Evolutionary conservation across 164 flowering plant species (phyloP), one percentile per base, ranked within the genome.

Genomic region (Dillenia suffruticosa): DNA sequence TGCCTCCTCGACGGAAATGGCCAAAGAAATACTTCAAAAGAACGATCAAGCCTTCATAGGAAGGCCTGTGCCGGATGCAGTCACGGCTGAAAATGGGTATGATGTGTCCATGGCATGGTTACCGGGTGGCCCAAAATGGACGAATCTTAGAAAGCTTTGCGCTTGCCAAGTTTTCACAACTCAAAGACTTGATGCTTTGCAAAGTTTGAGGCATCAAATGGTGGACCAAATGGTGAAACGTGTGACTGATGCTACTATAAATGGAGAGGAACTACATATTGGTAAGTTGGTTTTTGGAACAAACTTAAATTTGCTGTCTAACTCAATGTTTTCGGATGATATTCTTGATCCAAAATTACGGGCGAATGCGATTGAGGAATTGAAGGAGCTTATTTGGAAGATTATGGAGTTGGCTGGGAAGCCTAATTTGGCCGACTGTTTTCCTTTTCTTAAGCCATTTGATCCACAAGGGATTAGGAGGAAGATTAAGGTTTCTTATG

Each of bases 11-110:
- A 44, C 68, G 2, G 56, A 58, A 9, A 48, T 64, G 60, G 72
- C 68, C 5, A 54, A 44, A 54, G 70, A 73, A 40, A 53, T 68
- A 16, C 61, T 69, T n/a, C 76, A 61, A 14, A 65, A 51, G 44
- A 17, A 68, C 9, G 76, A 65, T 48, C 57, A 44, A 19, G 16
- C 54, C 53, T 71, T 77, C 51, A 58, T 46, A 22, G 62, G 67
- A 51, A 40, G 80, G 8, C 19, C 49, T 10, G 46, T 68, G 43
- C 74, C 71, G 1, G 68, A 73, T 7, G 56, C 70, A 0, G 54
- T 69, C 10, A 15, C 49, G 2, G 71, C 67, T 0, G 44, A 26
- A 12, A 10, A 12, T 1, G 51, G 65, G 58, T 15, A 68, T 0
- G 4, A 68, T 0, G 4, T n/a, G 8, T 57, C 72, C 2, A 2